Evolutionary conservation across 2,329 filamentous ascomycete genomes (phyloP).

Genomic region (Blumeriella jaapii): DNA sequence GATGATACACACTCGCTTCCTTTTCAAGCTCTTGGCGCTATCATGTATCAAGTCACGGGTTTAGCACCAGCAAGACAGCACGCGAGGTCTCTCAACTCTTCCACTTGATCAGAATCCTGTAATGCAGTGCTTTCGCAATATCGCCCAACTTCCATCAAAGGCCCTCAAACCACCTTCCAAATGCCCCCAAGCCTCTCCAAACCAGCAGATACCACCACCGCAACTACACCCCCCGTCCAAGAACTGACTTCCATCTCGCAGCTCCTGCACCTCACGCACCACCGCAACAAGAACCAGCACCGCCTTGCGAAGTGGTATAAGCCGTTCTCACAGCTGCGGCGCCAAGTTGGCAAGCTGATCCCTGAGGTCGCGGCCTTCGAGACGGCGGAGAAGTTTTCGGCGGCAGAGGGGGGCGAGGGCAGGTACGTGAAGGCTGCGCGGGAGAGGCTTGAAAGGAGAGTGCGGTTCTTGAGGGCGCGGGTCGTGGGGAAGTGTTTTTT

Average conservation of each 20-base stretch:
- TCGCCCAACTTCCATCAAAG: too few relatives aligned
- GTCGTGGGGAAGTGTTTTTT: slow-evolving; percentile 34
- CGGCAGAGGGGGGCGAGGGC: slow-evolving; percentile 8
- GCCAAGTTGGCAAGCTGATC: slow-evolving; percentile 46
- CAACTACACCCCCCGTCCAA: slow-evolving; percentile 1
- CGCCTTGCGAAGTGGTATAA: slow-evolving; percentile 72
- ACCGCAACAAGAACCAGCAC: slow-evolving; percentile 90
- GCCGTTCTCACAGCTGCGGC: slow-evolving; percentile 58
- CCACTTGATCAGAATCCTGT: too few relatives aligned
- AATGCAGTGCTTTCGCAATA: too few relatives aligned
- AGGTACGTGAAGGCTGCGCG: slow-evolving; percentile 21
- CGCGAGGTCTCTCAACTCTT: too few relatives aligned
- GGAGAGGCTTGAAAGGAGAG: slow-evolving; percentile 24
- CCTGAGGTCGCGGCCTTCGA: slow-evolving; percentile 24
- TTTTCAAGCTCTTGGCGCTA: too few relatives aligned
- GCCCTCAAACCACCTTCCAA: background rate
- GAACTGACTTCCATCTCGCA: slow-evolving; percentile 32
- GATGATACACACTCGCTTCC: too few relatives aligned
- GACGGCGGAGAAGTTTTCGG: slow-evolving; percentile 8
- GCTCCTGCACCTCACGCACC: slow-evolving; percentile 61
- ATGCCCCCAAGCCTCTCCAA: background rate
- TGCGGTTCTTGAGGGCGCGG: slow-evolving; percentile 31
- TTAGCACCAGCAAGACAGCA: too few relatives aligned
- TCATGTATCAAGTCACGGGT: too few relatives aligned
- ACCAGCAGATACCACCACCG: too few relatives aligned